Base-by-base conservation (phyloP, 139 green algal species). In the Choricystis sp. region DNA sequence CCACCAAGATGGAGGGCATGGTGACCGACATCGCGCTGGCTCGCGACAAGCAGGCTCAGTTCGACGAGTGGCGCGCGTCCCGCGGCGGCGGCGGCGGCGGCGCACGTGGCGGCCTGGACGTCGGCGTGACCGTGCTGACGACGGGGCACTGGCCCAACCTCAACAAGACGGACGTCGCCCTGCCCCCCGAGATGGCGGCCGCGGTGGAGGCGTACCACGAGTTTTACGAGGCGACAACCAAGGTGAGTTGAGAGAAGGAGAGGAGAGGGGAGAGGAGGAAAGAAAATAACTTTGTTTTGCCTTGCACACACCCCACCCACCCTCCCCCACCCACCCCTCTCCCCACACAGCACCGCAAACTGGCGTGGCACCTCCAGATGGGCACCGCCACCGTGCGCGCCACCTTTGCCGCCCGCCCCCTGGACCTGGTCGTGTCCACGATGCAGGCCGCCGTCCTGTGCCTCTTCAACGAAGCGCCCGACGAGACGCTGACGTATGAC, bases 1-100 rank as follows among this genome's bases (percentile, higher is more conserved):
- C 88, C 9, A 87, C 77, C 55, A 96, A 93, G 77, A 77, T 87
- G 91, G 91, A 98, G 79, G 89, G 91, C 68, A 98, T 98, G 91
- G 85, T 97, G 29, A 89, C 78, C 23, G 91, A 97, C 74, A 69
- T 97, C 73, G 75, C 84, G 69, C 65, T 95, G 16, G 67, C 90
- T 5, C 76, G 83, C 20, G 92, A 97, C 67, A 92, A 95, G 75
- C 83, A 96, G 72, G 64, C 77, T 40, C 57, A 76, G 25, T 96
- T 94, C 69, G 74, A 93, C 31, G 69, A 86, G 30, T 96, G 88
- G 88, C 67, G 64, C 22, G 59, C 79, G 29, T 40, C 71, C 29
- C 58, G 69, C 28, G n/a, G 48, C 31, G 62, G 79, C 60, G 57
- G 73, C 24, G 60, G 85, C 49, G 25, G 61, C 57, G 40, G 9